Conservation (phyloP, 805 yeast genomes). For the Candida caryicola region DNA sequence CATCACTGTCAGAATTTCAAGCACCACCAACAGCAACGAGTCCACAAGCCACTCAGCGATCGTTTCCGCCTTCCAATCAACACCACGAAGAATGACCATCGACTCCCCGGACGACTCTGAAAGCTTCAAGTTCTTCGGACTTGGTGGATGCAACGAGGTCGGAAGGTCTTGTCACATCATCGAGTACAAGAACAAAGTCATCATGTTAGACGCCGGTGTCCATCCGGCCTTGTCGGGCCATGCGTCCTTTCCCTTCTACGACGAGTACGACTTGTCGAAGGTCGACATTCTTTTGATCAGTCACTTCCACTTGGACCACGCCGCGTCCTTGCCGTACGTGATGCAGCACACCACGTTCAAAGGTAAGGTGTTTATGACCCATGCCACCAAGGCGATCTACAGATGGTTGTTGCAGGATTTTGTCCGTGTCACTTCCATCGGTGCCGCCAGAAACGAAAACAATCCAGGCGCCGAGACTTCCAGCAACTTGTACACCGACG, state of each 20-base stretch:
- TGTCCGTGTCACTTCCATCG: constrained; percentile 77
- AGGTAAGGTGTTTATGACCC: constrained; percentile 98
- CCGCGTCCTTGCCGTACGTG: constrained; percentile 95
- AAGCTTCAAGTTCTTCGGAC: constrained; percentile 66
- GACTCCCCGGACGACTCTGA: constrained; percentile 30
- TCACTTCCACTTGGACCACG: constrained; percentile 97
- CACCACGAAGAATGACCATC: constrained; percentile 1
- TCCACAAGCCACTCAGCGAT: too few species aligned
- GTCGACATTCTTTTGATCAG: constrained; percentile 85
- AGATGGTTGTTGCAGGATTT: constrained; percentile 94
- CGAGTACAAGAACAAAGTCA: constrained; percentile 88
- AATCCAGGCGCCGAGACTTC: constrained; percentile 17
- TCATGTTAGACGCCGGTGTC: constrained; percentile 97
- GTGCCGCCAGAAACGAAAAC: constrained; percentile 35
- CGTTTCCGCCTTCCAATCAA: too few species aligned
- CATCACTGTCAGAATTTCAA: too few species aligned
- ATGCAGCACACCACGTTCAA: constrained; percentile 94
- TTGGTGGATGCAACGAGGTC: constrained; percentile 98
- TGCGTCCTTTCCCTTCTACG: constrained; percentile 91
- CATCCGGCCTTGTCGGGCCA: constrained; percentile 94
- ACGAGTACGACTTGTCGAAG: constrained; percentile 85
- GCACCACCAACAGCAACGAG: too few species aligned
- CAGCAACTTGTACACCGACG: constrained; percentile 76
- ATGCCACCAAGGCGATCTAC: constrained; percentile 97
- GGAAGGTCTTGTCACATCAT: constrained; percentile 94